These are phyloP conservation scores for Pleurotus eryngii DNA, from an alignment of 768 basidiomycete species.

Conservation along the genomic window DNA sequence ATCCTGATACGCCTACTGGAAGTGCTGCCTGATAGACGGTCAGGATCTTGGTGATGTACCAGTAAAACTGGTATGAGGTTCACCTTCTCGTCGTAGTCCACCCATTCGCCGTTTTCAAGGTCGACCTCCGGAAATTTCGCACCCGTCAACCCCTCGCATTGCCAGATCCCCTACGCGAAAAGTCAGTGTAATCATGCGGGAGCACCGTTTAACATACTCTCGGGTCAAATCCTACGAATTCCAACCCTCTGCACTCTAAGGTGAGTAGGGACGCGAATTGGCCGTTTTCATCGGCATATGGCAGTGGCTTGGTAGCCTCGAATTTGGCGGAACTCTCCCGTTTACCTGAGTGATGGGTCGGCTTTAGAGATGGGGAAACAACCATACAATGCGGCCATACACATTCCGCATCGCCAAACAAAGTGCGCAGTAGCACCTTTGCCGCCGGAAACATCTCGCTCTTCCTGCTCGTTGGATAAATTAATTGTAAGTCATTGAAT, in stretches of 20 bases:
- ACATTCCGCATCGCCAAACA: slow-evolving; percentile 76
- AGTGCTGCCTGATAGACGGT: slow-evolving; percentile 39
- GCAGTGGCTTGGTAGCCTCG: slow-evolving; percentile 44
- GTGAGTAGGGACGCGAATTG: slow-evolving; percentile 63
- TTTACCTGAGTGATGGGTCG: slow-evolving; percentile 42
- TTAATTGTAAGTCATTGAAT: slow-evolving; percentile 1
- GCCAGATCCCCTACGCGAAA: slow-evolving; percentile 68
- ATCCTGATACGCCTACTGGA: slow-evolving; percentile 68
- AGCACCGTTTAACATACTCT: slow-evolving; percentile 37
- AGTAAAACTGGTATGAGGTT: slow-evolving; percentile 13
- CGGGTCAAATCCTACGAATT: slow-evolving; percentile 77
- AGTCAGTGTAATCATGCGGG: not conserved
- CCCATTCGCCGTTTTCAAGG: slow-evolving; percentile 69
- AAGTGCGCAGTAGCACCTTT: slow-evolving; percentile 73
- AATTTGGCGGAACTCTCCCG: slow-evolving; percentile 83
- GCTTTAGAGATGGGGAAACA: not conserved
- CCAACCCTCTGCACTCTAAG: slow-evolving; percentile 85
- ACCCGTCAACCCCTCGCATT: slow-evolving; percentile 59
- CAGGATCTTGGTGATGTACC: not conserved
- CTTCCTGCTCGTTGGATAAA: slow-evolving; percentile 46
- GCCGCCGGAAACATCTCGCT: slow-evolving; percentile 58
- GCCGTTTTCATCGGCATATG: slow-evolving; percentile 62
- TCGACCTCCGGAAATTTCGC: slow-evolving; percentile 65
- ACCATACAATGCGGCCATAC: slow-evolving; percentile 27
- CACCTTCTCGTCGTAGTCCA: slow-evolving; percentile 91